Evolutionary conservation across 257 asterid species (phyloP).

Genomic region (Solanum virginianum): DNA sequence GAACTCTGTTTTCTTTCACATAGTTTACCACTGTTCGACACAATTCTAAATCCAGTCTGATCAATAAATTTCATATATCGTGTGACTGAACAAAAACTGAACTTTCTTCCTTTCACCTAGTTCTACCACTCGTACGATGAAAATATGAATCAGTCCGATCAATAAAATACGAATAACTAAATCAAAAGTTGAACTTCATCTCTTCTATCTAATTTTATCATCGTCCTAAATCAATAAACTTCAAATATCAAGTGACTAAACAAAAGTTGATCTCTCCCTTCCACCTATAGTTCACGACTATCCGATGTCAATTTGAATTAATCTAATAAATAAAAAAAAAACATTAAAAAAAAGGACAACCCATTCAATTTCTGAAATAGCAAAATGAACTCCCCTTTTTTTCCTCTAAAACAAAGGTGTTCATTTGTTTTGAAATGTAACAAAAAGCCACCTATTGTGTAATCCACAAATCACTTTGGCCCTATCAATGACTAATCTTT

Average conservation of each 20-base stretch:
- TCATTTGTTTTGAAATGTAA: neutral
- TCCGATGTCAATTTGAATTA: neutral
- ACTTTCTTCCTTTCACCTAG: neutral
- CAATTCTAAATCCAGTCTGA: no score
- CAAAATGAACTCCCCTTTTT: neutral
- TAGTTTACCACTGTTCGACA: no score
- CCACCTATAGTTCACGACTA: neutral
- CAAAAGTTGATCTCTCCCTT: no score
- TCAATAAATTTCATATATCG: no score
- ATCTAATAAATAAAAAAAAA: neutral
- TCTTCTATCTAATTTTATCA: neutral
- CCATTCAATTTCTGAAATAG: no score
- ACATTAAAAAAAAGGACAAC: no score
- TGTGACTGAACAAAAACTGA: neutral
- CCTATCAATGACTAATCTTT: neutral
- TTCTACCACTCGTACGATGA: no score
- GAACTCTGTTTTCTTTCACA: no score
- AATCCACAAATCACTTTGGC: neutral
- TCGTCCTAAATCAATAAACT: no score
- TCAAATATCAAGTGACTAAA: no score
- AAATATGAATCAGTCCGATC: neutral
- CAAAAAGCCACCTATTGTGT: neutral
- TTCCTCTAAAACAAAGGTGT: neutral
- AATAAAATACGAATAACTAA: neutral
- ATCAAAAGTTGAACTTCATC: neutral